These are phyloP conservation scores for Trametes gibbosa DNA, from an alignment of 768 basidiomycete genomes.

Conservation along the genomic window DNA sequence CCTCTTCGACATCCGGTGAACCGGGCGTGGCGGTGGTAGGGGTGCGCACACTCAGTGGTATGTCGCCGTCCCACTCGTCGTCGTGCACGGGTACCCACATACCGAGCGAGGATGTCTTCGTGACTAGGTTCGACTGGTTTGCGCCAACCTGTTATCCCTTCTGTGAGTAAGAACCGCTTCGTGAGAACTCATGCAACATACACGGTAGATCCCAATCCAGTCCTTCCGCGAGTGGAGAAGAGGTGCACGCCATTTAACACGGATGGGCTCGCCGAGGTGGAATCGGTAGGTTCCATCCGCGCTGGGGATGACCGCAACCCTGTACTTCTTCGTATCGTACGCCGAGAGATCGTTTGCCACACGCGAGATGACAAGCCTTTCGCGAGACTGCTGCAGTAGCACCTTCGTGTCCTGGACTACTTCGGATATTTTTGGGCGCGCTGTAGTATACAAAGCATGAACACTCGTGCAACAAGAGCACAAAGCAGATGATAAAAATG, in stretches of 20 bases:
- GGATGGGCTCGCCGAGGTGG: slow-evolving; percentile 90
- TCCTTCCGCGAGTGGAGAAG: slow-evolving; percentile 83
- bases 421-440: slow-evolving; percentile 83
- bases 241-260: slow-evolving; percentile 85
- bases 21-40: slow-evolving; percentile 37
- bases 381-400: slow-evolving; percentile 85
- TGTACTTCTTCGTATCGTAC: slow-evolving; percentile 80
- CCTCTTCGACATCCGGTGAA: slow-evolving; percentile 40
- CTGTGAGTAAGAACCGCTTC: no score
- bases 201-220: slow-evolving; percentile 94
- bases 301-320: slow-evolving; percentile 56
- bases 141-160: slow-evolving; percentile 64
- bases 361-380: slow-evolving; percentile 91
- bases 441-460: slow-evolving; percentile 36
- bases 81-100: slow-evolving; percentile 92
- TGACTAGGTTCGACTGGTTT: slow-evolving; percentile 79
- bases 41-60: slow-evolving; percentile 49
- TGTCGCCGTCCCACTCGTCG: slow-evolving; percentile 92
- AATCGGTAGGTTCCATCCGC: slow-evolving; percentile 56
- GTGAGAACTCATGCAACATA: no score
- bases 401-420: slow-evolving; percentile 93
- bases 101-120: slow-evolving; percentile 80
- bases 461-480: background rate
- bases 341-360: slow-evolving; percentile 78
- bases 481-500: no score